Evolutionary conservation across 495 filamentous ascomycete genomes (phyloP).

Genomic region (Penicillium silybi): DNA sequence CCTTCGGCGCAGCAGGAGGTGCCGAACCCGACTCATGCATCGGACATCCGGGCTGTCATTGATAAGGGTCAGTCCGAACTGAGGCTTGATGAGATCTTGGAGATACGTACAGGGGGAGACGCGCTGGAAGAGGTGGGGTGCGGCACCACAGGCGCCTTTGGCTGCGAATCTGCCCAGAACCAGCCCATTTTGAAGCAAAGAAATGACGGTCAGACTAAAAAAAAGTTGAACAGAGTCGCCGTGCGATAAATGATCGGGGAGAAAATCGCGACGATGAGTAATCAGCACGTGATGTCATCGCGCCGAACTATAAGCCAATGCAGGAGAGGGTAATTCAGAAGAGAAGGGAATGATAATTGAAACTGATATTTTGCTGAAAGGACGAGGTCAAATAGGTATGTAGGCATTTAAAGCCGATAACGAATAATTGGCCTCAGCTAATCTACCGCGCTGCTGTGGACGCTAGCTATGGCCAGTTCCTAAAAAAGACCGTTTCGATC

Average conservation of each 20-base stretch:
- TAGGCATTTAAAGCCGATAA: background rate
- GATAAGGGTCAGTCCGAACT: slow-evolving; percentile 30
- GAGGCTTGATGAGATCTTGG: background rate
- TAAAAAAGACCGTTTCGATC: background rate
- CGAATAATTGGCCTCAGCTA: background rate
- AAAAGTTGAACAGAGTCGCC: slow-evolving; percentile 3
- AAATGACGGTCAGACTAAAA: background rate
- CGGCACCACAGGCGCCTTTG: slow-evolving; percentile 39
- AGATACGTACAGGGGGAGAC: slow-evolving; percentile 64
- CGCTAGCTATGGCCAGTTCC: background rate
- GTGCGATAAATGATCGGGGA: slow-evolving; percentile 23
- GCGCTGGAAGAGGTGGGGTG: slow-evolving; percentile 37
- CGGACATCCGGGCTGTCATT: slow-evolving; percentile 72
- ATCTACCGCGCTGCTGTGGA: background rate
- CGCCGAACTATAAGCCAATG: background rate
- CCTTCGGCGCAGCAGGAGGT: slow-evolving; percentile 35
- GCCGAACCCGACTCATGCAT: slow-evolving; percentile 70
- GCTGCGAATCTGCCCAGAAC: slow-evolving; percentile 86
- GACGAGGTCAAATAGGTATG: background rate
- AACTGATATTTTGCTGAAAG: background rate
- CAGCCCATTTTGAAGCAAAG: slow-evolving; percentile 69
- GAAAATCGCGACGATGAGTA: slow-evolving; percentile 60
- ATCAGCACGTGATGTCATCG: slow-evolving; percentile 26
- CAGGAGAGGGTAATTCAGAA: background rate
- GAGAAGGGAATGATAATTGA: background rate